phyloP scores from a whole-genome alignment of 805 yeast genomes.

The Starmerella apis region DNA sequence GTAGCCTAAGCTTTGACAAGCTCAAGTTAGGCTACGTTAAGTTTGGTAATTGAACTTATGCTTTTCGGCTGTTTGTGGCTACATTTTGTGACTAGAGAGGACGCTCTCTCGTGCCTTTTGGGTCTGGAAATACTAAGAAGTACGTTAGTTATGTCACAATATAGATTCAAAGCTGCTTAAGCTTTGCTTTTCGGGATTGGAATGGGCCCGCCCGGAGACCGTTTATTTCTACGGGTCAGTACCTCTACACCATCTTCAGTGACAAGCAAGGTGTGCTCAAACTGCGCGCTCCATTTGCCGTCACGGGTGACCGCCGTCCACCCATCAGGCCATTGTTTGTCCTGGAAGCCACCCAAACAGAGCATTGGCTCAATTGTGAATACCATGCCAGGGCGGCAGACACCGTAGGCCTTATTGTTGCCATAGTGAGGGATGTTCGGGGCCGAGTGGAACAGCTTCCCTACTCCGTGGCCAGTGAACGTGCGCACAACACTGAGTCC shows the following conservation, averaged over 20 bases:
- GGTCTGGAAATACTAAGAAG: background rate
- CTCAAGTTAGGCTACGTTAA: no score
- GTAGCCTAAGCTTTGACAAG: no score
- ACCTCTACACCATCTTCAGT: constrained; percentile 92
- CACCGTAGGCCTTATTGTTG: constrained; percentile 83
- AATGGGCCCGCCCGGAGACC: constrained; percentile 79
- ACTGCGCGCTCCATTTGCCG: constrained; percentile 85
- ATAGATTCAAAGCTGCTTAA: background rate
- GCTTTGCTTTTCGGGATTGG: constrained; percentile 23
- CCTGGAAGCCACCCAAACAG: constrained; percentile 70
- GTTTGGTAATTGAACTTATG: no score
- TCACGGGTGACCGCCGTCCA: constrained; percentile 93
- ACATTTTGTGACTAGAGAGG: no score
- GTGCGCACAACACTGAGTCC: constrained; percentile 79
- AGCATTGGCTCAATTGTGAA: constrained; percentile 98
- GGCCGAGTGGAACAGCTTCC: constrained; percentile 74
- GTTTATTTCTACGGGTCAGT: constrained; percentile 65
- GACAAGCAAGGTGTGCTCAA: constrained; percentile 79
- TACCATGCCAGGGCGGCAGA: constrained; percentile 90
- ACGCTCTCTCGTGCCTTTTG: no score
- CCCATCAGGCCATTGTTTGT: constrained; percentile 88
- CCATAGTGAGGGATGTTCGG: constrained; percentile 94
- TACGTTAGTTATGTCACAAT: background rate
- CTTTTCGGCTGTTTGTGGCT: no score
- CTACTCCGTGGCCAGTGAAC: constrained; percentile 90